phyloP scores from a whole-genome alignment of 1,139 yeast genomes.

The Geotrichum histeridarum region DNA sequence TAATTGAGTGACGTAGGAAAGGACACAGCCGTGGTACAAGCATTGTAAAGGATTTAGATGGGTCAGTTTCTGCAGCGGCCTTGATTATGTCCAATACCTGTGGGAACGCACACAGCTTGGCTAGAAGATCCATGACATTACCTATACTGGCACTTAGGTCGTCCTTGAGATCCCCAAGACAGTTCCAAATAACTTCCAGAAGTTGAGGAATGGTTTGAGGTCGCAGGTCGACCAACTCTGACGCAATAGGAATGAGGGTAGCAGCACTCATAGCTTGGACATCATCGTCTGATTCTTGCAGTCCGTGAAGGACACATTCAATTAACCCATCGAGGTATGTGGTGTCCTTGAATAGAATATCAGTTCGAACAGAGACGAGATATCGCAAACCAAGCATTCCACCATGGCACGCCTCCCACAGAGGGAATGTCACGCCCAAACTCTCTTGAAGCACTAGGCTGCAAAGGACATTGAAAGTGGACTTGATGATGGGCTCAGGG shows the following conservation, averaged over 20 bases:
- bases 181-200: constrained; percentile 79
- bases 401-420: constrained; percentile 98
- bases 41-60: constrained; percentile 56
- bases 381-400: constrained; percentile 93
- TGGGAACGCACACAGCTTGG: constrained; percentile 78
- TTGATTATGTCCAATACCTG: constrained; percentile 68
- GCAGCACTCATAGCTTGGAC: constrained; percentile 97
- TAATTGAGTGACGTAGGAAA: constrained; percentile 86
- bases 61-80: constrained; percentile 45
- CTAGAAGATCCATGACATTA: constrained; percentile 89
- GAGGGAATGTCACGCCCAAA: constrained; percentile 40
- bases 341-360: constrained; percentile 52
- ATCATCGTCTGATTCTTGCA: constrained; percentile 83
- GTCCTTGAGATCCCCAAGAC: constrained; percentile 76
- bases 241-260: constrained; percentile 82
- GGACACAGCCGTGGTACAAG: constrained; percentile 92
- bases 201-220: constrained; percentile 58
- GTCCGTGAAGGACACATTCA: constrained; percentile 80
- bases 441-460: constrained; percentile 66
- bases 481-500: constrained; percentile 48
- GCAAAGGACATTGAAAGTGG: constrained; percentile 62
- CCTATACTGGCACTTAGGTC: constrained; percentile 94
- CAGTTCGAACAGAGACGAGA: constrained; percentile 84
- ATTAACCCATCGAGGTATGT: constrained; percentile 64
- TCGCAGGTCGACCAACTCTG: constrained; percentile 68